phyloP scores from a whole-genome alignment of 495 filamentous ascomycete species.

The Sabuloglossum arenarium region DNA sequence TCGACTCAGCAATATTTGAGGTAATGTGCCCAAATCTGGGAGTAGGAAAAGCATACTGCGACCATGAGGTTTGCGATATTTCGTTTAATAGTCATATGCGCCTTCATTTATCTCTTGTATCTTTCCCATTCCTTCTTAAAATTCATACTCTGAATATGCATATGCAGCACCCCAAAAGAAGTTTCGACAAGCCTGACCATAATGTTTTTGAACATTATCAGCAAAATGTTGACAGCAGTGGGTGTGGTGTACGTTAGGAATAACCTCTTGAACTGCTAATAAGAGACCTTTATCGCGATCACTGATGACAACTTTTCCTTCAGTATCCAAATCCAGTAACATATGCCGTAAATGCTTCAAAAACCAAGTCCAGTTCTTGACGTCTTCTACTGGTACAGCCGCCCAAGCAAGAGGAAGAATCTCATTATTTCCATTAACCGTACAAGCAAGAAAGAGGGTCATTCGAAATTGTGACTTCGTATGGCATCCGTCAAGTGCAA shows the following conservation, averaged over 20 bases:
- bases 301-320: not conserved
- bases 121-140: not conserved
- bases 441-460: not conserved
- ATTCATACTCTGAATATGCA: not conserved
- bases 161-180: not conserved
- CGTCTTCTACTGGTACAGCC: not conserved
- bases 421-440: not conserved
- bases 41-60: too few species aligned
- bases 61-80: too few species aligned
- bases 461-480: not conserved
- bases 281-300: not conserved
- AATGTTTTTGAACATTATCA: not conserved
- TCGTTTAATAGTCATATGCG: too few species aligned
- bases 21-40: too few species aligned
- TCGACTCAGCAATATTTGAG: too few species aligned
- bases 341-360: not conserved
- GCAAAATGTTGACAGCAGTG: not conserved
- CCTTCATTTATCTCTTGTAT: too few species aligned
- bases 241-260: not conserved
- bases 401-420: not conserved
- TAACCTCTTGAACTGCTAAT: not conserved
- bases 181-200: not conserved
- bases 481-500: not conserved
- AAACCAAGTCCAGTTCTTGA: not conserved
- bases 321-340: not conserved